phyloP scores from a whole-genome alignment of 169 alveolate species.

The Eimeria maxima region DNA sequence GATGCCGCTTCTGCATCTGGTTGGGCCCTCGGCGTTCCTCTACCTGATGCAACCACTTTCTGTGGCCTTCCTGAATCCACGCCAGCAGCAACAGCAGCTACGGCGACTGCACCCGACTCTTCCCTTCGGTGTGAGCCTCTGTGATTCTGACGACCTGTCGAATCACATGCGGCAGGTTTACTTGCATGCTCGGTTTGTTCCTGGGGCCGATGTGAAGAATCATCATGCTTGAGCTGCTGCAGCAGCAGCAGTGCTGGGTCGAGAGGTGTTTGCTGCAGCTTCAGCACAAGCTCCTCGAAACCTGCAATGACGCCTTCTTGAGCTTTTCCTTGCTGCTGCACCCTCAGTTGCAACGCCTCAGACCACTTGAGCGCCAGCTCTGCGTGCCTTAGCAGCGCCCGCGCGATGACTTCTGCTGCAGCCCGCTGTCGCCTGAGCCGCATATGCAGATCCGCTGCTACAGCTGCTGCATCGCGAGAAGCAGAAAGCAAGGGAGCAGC shows the following conservation, averaged over 20 bases:
- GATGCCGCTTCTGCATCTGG: neutral
- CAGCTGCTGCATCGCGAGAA: slow-evolving; percentile 72
- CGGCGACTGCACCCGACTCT: neutral
- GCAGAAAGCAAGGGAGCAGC: slow-evolving; percentile 39
- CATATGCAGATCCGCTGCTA: slow-evolving; percentile 46
- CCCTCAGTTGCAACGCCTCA: slow-evolving; percentile 40
- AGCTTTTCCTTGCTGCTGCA: slow-evolving; percentile 51
- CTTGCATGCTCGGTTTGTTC: neutral
- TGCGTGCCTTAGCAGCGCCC: slow-evolving; percentile 47
- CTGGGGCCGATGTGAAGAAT: neutral
- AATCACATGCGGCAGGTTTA: neutral
- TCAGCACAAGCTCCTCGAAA: neutral
- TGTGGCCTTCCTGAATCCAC: neutral
- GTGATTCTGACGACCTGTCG: neutral
- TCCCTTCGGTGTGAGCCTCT: neutral
- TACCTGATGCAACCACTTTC: neutral
- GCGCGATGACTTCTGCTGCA: slow-evolving; percentile 28
- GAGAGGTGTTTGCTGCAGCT: slow-evolving; percentile 38
- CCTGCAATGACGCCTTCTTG: slow-evolving; percentile 23
- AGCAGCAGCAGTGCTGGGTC: slow-evolving; percentile 63
- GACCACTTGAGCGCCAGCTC: slow-evolving; percentile 46
- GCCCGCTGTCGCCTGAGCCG: slow-evolving; percentile 38
- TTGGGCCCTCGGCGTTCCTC: neutral
- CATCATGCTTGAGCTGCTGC: slow-evolving; percentile 13
- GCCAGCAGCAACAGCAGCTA: neutral